Evolutionary conservation across 2,329 filamentous ascomycete species (phyloP), one percentile per base, ranked within the genome.

Genomic region (Penicillium sp.): DNA sequence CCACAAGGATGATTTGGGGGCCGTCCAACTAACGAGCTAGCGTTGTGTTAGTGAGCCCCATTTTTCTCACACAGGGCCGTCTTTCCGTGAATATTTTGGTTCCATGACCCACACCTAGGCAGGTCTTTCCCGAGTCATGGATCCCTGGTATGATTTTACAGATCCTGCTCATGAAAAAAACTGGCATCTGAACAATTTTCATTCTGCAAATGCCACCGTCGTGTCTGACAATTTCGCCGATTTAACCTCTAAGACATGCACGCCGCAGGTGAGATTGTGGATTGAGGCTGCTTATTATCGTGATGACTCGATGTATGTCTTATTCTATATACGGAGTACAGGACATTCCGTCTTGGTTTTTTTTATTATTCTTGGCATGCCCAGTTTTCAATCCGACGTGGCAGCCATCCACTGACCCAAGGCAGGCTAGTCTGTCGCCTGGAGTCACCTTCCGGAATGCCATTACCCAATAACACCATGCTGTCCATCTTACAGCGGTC

Each of bases 401-500:
- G 47, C 41, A 70, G 41, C 68, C 68, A 70, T 14, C 68, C 68
- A 53, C 68, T 70, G 7, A 63, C 66, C 39, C 66, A 65, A 22
- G 65, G 66, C 18, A 70, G 54, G 6, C 57, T 64, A 22, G 62
- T 70, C 41, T 69, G 64, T 13, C 68, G 66, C 19, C 66, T 61
- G 22, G 60, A 54, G 55, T 68, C 67, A 10, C 58, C 61, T 22
- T 62, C 56, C 7, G 66, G 62, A 47, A 66, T 67, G 1, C 68
- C 68, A 16, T 62, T 68, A 11, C 67, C 67, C 18, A 67, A 51
- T n/a, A 65, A 57, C 3, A 67, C 35, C 46, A 61, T 66, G 24
- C 62, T 66, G 47, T 69, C 65, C 65, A 69, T 67, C 52, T 65
- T 69, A 44, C 66, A 69, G 27, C 63, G 62, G 50, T 70, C 67